Evolutionary conservation across 2,329 filamentous ascomycete genomes (phyloP), one percentile per base, ranked within the genome.

Genomic region (Catunica adiposa): DNA sequence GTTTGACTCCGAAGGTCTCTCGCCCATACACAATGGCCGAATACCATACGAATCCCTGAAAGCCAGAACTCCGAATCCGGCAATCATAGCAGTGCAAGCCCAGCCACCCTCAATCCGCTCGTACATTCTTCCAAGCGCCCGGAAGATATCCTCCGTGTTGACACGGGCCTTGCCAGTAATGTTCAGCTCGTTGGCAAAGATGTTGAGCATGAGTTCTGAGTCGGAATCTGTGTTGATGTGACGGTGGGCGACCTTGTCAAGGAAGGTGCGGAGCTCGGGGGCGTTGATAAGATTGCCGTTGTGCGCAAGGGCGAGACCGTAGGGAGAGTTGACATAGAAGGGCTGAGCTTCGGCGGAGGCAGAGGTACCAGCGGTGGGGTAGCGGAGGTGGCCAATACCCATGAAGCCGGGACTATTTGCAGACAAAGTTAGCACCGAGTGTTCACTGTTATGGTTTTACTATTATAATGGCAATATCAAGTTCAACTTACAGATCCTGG

Each of bases 191-290:
- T 86, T 80, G 23, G 89, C 89, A 62, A 90, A 94, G 62, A 94
- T 78, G 68, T 95, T 95, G 59, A 95, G 75, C 73, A 66, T 67
- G 71, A 92, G 86, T 70, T 94, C 89, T 62, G 83, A 88, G 70
- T 94, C 88, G 57, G 83, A 89, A 64, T 94, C 87, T 26, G 88
- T 89, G 69, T 94, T 95, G 73, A 92, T 85, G 67, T 94, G 88
- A 61, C 87, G 78, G 65, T 86, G 86, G 6, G 85, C 86, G 61
- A 86, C 84, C 61, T 82, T 72, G 63, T 94, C 87, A 51, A 94
- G 74, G 65, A 82, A 86, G 59, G 73, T 69, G 66, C 78, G 80
- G 51, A 94, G 73, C 54, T 85, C 80, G 1, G 75, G 74, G 3
- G 83, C 79, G 65, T 94, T 78, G 72, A 94, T 86, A 50, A 95